A percentile compares a stretch with the other conserved stretches of the same genome.
phyloP scores from a whole-genome alignment of 2,329 filamentous ascomycete genomes.

The Diaporthe vaccinii region DNA sequence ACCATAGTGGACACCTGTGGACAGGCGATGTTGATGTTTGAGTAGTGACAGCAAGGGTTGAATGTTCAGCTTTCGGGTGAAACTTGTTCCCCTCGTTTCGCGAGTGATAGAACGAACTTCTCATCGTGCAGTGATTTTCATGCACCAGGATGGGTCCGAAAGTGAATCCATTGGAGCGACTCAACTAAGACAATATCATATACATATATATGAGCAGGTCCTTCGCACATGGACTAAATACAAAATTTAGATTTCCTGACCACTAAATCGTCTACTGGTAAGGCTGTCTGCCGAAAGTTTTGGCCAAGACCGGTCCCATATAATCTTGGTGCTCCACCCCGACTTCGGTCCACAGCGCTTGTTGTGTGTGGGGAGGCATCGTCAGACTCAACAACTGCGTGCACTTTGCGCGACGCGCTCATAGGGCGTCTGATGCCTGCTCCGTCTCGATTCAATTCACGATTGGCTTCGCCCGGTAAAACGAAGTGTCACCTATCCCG shows the following conservation, averaged over 20 bases:
- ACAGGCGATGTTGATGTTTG: background rate
- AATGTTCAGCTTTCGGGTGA: background rate
- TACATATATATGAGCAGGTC: background rate
- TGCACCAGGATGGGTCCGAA: background rate
- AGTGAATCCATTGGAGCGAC: background rate
- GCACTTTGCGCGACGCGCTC: background rate
- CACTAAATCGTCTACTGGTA: background rate
- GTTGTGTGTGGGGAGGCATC: background rate
- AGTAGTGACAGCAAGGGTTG: constrained; percentile 8
- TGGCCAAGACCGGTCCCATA: constrained; percentile 10
- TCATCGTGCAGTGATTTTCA: background rate
- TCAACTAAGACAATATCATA: background rate
- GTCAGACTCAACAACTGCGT: background rate
- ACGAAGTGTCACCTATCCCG: too few species aligned
- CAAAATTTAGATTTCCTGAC: background rate
- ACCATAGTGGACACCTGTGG: background rate
- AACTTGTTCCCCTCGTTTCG: background rate
- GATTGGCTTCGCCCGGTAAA: too few species aligned
- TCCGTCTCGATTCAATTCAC: background rate
- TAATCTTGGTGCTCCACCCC: background rate
- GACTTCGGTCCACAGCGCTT: constrained; percentile 10
- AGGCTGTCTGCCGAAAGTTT: constrained; percentile 11
- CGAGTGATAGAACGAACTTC: background rate
- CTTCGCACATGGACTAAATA: background rate
- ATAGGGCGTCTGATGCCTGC: background rate